These are phyloP conservation scores for Lentinula raphanica DNA, from an alignment of 768 basidiomycete genomes.

Conservation along the genomic window DNA sequence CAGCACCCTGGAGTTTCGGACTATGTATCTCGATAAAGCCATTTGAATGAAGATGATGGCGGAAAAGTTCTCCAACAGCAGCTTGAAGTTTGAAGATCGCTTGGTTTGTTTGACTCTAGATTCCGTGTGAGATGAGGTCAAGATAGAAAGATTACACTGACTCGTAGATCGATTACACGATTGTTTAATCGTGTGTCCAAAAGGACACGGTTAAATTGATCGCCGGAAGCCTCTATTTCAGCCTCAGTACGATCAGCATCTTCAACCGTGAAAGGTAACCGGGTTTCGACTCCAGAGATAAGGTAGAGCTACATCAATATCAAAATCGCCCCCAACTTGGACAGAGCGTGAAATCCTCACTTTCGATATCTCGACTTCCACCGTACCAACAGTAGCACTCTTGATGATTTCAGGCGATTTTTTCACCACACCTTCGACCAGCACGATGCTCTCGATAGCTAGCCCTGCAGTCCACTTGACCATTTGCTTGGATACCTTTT, in stretches of 20 bases:
- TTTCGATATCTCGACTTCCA: slow-evolving; percentile 81
- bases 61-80: slow-evolving; percentile 85
- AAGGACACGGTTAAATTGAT: slow-evolving; percentile 75
- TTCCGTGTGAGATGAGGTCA: not conserved
- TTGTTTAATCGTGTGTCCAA: slow-evolving; percentile 94
- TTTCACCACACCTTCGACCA: slow-evolving; percentile 80
- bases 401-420: slow-evolving; percentile 83
- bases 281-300: slow-evolving; percentile 70
- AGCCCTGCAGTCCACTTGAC: slow-evolving; percentile 83
- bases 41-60: slow-evolving; percentile 65
- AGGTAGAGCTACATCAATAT: slow-evolving; percentile 59
- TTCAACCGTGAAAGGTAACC: slow-evolving; percentile 87
- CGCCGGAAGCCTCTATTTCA: slow-evolving; percentile 51
- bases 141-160: slow-evolving; percentile 28
- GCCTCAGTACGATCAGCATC: slow-evolving; percentile 85
- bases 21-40: slow-evolving; percentile 95
- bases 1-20: slow-evolving; percentile 94
- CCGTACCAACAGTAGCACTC: slow-evolving; percentile 81
- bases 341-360: slow-evolving; percentile 31
- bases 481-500: slow-evolving; percentile 93
- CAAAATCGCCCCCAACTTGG: slow-evolving; percentile 2
- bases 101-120: slow-evolving; percentile 88
- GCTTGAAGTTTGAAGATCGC: slow-evolving; percentile 91
- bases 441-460: slow-evolving; percentile 83
- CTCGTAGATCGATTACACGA: slow-evolving; percentile 89